Conservation (phyloP, 306 rosid species). For the Castanea mollissima region DNA sequence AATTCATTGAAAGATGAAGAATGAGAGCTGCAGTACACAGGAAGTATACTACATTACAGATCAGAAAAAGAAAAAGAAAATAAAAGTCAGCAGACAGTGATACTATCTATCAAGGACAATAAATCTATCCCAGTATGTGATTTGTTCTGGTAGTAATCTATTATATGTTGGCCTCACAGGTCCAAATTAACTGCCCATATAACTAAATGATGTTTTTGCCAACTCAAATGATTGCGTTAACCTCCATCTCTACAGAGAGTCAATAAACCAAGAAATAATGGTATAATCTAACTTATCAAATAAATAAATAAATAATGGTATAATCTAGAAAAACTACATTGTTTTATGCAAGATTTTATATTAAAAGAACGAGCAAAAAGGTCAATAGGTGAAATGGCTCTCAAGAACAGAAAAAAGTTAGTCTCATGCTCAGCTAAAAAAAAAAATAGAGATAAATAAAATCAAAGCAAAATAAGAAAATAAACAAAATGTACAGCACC, state of each 20-base stretch:
- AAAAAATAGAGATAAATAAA: neutral
- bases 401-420: neutral
- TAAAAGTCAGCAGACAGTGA: no score
- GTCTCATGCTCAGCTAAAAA: neutral
- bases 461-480: neutral
- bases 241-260: conserved; percentile 7
- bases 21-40: no score
- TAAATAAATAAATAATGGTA: no score
- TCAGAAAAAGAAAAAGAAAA: no score
- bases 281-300: no score
- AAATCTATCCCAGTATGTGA: neutral
- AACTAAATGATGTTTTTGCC: conserved; percentile 13
- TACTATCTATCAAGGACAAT: no score
- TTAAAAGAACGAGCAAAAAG: neutral
- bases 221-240: conserved; percentile 14
- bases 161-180: neutral
- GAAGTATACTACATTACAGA: no score
- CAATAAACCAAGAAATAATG: neutral
- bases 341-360: neutral
- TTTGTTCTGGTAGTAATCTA: neutral
- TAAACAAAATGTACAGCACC: conserved; percentile 4
- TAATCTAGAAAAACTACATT: neutral
- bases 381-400: neutral
- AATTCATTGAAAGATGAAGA: no score
- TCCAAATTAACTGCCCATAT: neutral